Percentiles rank a stretch among this genome's conserved stretches.
Conservation (phyloP, 441 rosid species). For the Erysimum pusillum region DNA sequence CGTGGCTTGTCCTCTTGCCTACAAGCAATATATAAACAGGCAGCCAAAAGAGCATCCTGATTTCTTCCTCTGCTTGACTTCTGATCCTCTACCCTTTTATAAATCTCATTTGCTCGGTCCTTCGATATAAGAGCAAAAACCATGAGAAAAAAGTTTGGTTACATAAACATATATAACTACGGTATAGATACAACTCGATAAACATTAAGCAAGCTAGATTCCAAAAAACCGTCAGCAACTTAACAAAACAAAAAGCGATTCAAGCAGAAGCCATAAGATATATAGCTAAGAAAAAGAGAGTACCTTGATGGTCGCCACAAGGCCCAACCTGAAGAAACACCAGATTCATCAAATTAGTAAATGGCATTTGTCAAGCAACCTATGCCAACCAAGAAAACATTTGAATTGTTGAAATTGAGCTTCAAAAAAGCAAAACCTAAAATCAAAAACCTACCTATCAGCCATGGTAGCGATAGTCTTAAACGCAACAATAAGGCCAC, state of each 20-base stretch:
- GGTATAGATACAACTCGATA: not conserved
- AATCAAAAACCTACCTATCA: conserved; percentile 63
- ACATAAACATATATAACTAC: not conserved
- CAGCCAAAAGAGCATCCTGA: conserved; percentile 98
- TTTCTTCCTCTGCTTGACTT: conserved; percentile 99
- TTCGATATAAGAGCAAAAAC: conserved; percentile 46
- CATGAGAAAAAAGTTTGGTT: conserved; percentile 2
- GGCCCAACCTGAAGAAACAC: conserved; percentile 79
- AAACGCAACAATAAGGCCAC: conserved; percentile 85
- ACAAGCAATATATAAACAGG: conserved; percentile 97
- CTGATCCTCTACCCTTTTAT: conserved; percentile 94
- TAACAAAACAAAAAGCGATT: not conserved
- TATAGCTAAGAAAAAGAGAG: not conserved
- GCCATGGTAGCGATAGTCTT: conserved; percentile 97
- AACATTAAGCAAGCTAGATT: not conserved
- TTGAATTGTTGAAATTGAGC: not conserved
- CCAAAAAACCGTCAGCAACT: conserved; percentile 8
- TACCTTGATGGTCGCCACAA: conserved; percentile 95
- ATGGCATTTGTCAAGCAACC: not conserved
- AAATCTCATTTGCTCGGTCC: conserved; percentile 98
- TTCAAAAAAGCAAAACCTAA: not conserved
- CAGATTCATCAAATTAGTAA: conserved; percentile 24
- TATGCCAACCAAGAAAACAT: not conserved
- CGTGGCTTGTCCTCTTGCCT: conserved; percentile 97
- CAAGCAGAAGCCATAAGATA: not conserved